phyloP scores from a whole-genome alignment of 805 yeast genomes.

The Komagataella phaffii region DNA sequence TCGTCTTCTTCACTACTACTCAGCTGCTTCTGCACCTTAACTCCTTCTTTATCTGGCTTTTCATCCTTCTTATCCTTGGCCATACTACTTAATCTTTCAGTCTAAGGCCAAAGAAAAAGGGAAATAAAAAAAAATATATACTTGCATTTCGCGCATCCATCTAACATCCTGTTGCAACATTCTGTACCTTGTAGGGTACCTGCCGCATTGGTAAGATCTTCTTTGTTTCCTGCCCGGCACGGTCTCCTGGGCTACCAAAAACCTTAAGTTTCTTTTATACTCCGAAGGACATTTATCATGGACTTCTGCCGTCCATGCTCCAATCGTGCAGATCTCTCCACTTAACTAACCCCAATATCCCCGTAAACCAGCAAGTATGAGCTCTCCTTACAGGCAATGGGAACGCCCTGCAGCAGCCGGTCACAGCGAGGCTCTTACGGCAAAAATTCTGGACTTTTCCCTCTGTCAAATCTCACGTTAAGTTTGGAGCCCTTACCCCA shows the following conservation, averaged over 20 bases:
- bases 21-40: not conserved
- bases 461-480: not conserved
- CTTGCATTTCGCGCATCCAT: not conserved
- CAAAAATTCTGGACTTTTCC: not conserved
- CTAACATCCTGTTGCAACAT: not conserved
- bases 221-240: not conserved
- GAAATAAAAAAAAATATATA: too few relatives aligned
- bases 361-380: not conserved
- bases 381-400: not conserved
- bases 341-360: not conserved
- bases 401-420: not conserved
- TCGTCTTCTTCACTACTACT: not conserved
- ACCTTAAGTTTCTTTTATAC: not conserved
- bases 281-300: not conserved
- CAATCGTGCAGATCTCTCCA: not conserved
- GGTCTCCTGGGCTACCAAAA: not conserved
- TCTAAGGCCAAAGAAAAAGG: not conserved
- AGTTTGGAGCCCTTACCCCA: not conserved
- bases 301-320: not conserved
- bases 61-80: conserved; percentile 1
- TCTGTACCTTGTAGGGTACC: not conserved
- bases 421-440: not conserved
- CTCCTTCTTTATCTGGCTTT: conserved; percentile 2
- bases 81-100: not conserved
- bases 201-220: not conserved